These are phyloP conservation scores for Colletotrichum sp. DNA, from an alignment of 2,329 filamentous ascomycete genomes.

Conservation along the genomic window DNA sequence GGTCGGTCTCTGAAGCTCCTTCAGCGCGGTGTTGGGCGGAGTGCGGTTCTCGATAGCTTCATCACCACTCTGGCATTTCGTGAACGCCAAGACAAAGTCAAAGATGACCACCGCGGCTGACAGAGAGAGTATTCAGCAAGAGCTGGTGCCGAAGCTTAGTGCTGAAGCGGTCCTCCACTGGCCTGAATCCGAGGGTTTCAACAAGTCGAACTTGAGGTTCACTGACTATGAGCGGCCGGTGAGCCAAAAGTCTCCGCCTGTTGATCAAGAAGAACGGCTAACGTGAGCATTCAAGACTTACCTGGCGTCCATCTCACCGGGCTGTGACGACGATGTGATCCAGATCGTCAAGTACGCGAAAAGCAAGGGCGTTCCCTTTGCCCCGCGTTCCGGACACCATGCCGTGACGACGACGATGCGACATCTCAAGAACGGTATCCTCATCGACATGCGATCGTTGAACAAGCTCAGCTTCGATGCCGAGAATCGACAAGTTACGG, in stretches of 20 bases:
- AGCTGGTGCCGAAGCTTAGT: not conserved
- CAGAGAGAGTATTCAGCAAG: not conserved
- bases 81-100: not conserved
- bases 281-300: not conserved
- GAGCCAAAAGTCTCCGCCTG: not conserved
- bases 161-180: not conserved
- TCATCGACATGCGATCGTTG: conserved; percentile 27
- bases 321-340: not conserved
- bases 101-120: not conserved
- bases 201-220: conserved; percentile 1
- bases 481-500: conserved; percentile 12
- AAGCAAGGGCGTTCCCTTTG: conserved; percentile 1
- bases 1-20: not conserved
- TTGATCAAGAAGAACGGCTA: not conserved
- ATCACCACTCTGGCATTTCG: not conserved
- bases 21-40: not conserved
- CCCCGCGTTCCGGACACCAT: conserved; percentile 21
- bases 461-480: conserved; percentile 22
- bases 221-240: conserved; percentile 14
- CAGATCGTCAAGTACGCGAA: conserved; percentile 11
- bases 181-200: not conserved
- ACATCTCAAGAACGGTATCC: conserved; percentile 20
- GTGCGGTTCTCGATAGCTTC: not conserved
- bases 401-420: conserved; percentile 21
- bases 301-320: not conserved